Conservation (phyloP, 305 asterid species). For the Fraxinus floribunda region DNA sequence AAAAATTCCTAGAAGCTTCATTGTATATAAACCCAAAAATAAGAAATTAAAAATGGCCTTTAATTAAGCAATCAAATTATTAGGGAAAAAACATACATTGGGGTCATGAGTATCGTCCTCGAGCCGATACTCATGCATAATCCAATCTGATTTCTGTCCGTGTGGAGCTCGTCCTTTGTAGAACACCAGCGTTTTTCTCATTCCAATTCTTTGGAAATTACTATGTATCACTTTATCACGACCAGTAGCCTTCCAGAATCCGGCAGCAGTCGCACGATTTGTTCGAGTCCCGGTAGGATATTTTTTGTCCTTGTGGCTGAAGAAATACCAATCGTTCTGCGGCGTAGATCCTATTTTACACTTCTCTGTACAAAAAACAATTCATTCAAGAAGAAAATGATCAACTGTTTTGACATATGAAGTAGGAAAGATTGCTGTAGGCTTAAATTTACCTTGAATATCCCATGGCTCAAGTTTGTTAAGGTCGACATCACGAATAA, state of each 20-base stretch:
- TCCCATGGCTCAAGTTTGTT: slow-evolving; percentile 98
- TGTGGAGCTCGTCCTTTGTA: slow-evolving; percentile 95
- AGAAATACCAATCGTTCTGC: slow-evolving; percentile 95
- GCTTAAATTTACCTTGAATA: slow-evolving; percentile 59
- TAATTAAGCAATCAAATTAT: background rate
- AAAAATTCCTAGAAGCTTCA: background rate
- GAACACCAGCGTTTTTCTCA: slow-evolving; percentile 91
- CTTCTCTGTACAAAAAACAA: slow-evolving; percentile 41
- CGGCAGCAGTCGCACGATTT: slow-evolving; percentile 91
- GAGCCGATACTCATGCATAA: slow-evolving; percentile 92
- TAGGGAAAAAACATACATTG: slow-evolving; percentile 23
- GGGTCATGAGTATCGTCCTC: slow-evolving; percentile 52
- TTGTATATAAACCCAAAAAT: background rate
- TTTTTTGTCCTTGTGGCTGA: slow-evolving; percentile 96
- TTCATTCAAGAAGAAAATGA: background rate
- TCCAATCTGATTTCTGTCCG: slow-evolving; percentile 95
- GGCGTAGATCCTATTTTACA: slow-evolving; percentile 93
- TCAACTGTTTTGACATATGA: background rate
- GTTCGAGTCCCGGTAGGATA: slow-evolving; percentile 95
- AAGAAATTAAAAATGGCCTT: background rate
- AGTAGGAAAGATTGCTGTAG: background rate
- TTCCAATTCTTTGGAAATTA: slow-evolving; percentile 72
- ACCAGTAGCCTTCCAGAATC: slow-evolving; percentile 98
- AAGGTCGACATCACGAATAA: slow-evolving; percentile 86
- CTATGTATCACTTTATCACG: slow-evolving; percentile 83